Conservation (phyloP, 2,329 filamentous ascomycete genomes). For the Samsoniella hepiali region DNA sequence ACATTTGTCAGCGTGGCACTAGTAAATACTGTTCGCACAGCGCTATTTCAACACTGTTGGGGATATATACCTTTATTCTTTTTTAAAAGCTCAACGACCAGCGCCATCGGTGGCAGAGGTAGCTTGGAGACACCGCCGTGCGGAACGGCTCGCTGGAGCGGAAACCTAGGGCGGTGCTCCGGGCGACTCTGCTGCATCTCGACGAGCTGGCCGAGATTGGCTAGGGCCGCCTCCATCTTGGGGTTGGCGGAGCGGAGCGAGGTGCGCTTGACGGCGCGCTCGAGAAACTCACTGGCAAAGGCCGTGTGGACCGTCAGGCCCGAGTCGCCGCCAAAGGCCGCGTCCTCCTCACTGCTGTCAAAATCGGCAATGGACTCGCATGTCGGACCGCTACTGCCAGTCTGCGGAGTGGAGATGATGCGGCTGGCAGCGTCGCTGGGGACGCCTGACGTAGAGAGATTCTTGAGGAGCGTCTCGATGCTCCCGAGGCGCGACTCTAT, state of each 20-base stretch:
- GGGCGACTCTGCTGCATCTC: constrained; percentile 45
- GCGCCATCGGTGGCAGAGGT: constrained; percentile 51
- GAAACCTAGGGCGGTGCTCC: constrained; percentile 43
- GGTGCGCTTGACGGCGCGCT: constrained; percentile 49
- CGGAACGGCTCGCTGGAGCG: constrained; percentile 44
- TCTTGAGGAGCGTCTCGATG: constrained; percentile 43
- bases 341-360: constrained; percentile 39
- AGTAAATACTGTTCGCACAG: not conserved
- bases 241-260: constrained; percentile 45
- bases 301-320: constrained; percentile 48
- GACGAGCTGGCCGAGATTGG: constrained; percentile 51
- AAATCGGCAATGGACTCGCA: constrained; percentile 32
- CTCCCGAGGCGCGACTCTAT: constrained; percentile 44
- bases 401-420: constrained; percentile 27
- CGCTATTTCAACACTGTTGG: not conserved
- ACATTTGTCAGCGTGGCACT: constrained; percentile 13
- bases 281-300: constrained; percentile 54
- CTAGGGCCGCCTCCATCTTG: constrained; percentile 51
- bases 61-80: constrained; percentile 41
- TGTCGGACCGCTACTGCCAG: constrained; percentile 26
- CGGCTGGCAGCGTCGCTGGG: constrained; percentile 21
- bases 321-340: constrained; percentile 45
- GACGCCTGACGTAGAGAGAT: constrained; percentile 30
- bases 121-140: constrained; percentile 47
- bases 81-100: constrained; percentile 48